phyloP scores from a whole-genome alignment of 1,284 basidiomycete species.

The Pascua guehoae region DNA sequence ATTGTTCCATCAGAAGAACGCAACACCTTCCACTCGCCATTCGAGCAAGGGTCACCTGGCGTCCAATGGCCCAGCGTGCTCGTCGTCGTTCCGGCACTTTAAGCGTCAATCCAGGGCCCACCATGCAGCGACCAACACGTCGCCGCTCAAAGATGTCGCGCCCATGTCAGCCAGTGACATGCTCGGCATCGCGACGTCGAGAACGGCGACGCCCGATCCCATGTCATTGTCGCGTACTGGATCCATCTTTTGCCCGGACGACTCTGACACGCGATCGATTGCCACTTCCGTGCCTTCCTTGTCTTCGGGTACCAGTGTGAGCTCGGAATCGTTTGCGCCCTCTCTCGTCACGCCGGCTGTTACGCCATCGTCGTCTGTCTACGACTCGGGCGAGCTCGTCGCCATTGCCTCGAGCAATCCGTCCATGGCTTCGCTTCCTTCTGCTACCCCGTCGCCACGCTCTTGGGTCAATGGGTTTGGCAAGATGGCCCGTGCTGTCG shows the following conservation, averaged over 20 bases:
- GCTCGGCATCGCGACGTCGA: slow-evolving; percentile 10
- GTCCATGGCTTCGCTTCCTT: slow-evolving; percentile 2
- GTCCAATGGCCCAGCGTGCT: slow-evolving; percentile 4
- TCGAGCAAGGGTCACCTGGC: slow-evolving; percentile 12
- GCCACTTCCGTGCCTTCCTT: slow-evolving; percentile 18
- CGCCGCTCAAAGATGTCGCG: slow-evolving; percentile 17
- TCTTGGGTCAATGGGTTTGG: slow-evolving; percentile 40
- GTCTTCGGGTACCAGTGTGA: slow-evolving; percentile 5
- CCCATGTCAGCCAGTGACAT: slow-evolving; percentile 21
- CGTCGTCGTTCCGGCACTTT: slow-evolving; percentile 2
- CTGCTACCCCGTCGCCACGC: slow-evolving; percentile 14
- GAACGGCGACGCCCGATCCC: slow-evolving; percentile 12
- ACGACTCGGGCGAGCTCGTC: background rate
- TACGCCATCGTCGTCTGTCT: slow-evolving; percentile 17
- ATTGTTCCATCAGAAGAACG: slow-evolving; percentile 37
- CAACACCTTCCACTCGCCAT: slow-evolving; percentile 40
- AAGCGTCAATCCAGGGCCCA: slow-evolving; percentile 5
- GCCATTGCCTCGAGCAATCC: background rate
- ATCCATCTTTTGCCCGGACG: slow-evolving; percentile 11
- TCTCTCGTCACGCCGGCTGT: slow-evolving; percentile 14
- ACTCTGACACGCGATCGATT: slow-evolving; percentile 15
- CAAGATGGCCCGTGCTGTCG: slow-evolving; percentile 41
- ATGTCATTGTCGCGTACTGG: slow-evolving; percentile 7
- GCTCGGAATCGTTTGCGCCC: slow-evolving; percentile 6
- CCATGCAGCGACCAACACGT: background rate